Evolutionary conservation across 1,139 yeast genomes (phyloP).

Genomic region (Saccharomyces hybrid): DNA sequence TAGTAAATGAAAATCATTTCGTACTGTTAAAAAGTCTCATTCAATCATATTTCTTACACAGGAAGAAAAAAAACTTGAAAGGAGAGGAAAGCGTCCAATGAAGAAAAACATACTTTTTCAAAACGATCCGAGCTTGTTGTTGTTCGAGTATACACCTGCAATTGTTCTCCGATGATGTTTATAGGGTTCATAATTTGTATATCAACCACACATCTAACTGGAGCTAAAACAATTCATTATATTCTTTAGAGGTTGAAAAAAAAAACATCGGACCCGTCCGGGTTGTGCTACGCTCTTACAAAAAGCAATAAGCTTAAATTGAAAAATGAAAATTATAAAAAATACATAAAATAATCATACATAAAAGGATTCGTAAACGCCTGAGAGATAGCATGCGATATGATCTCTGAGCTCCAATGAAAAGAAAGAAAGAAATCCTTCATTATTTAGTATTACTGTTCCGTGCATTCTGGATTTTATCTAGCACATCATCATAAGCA

Average conservation of each 20-base stretch:
- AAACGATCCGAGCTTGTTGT: background rate
- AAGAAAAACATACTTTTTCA: background rate
- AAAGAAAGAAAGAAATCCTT: background rate
- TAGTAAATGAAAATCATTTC: background rate
- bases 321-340: background rate
- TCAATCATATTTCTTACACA: background rate
- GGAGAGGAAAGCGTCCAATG: background rate
- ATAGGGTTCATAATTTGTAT: background rate
- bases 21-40: background rate
- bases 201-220: background rate
- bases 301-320: background rate
- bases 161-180: background rate
- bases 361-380: background rate
- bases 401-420: background rate
- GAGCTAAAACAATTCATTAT: background rate
- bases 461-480: conserved; percentile 36
- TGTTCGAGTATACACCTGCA: background rate
- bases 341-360: background rate
- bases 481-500: conserved; percentile 47
- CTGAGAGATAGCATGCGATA: background rate
- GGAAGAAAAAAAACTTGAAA: background rate
- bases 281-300: background rate
- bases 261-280: background rate
- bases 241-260: background rate
- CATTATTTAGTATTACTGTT: conserved; percentile 16